These are phyloP conservation scores for Tylopilus sp. DNA, from an alignment of 768 basidiomycete genomes.

Conservation along the genomic window DNA sequence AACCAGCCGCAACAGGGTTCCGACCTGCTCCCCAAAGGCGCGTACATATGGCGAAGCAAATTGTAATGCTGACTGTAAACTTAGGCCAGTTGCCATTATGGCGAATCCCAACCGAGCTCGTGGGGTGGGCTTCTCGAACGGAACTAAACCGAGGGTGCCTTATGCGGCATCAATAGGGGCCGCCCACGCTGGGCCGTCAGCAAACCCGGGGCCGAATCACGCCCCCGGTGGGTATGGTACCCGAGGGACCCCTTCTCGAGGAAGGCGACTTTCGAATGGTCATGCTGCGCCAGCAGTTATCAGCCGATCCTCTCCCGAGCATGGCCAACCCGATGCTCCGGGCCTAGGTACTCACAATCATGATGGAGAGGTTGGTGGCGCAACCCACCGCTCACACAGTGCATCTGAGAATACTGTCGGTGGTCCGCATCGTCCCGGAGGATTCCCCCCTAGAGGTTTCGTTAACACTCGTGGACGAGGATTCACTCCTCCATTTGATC, in stretches of 20 bases:
- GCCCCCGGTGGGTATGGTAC: not conserved
- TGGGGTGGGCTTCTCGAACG: constrained; percentile 17
- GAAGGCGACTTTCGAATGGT: constrained; percentile 10
- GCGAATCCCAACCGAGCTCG: constrained; percentile 62
- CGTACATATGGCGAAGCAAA: constrained; percentile 1
- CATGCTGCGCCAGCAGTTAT: not conserved
- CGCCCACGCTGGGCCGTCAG: no score
- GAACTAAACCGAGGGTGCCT: constrained; percentile 2
- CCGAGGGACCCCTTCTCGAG: constrained; percentile 2
- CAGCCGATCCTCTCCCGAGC: not conserved
- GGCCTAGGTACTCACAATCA: not conserved
- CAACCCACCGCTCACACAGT: not conserved
- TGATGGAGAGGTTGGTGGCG: constrained; percentile 9
- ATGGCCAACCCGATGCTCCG: not conserved
- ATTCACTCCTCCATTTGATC: constrained; percentile 25
- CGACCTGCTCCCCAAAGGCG: constrained; percentile 45
- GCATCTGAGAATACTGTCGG: constrained; percentile 24
- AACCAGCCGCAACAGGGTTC: constrained; percentile 59
- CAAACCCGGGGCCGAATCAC: constrained; percentile 1
- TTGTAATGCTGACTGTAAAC: not conserved
- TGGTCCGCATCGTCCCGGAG: constrained; percentile 32
- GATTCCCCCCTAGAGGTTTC: constrained; percentile 25
- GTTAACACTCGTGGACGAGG: constrained; percentile 31
- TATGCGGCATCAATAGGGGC: constrained; percentile 12
- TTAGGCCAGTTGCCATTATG: constrained; percentile 62